These are phyloP conservation scores for Aureobasidium lini DNA, from an alignment of 2,329 filamentous ascomycete species.

Conservation along the genomic window DNA sequence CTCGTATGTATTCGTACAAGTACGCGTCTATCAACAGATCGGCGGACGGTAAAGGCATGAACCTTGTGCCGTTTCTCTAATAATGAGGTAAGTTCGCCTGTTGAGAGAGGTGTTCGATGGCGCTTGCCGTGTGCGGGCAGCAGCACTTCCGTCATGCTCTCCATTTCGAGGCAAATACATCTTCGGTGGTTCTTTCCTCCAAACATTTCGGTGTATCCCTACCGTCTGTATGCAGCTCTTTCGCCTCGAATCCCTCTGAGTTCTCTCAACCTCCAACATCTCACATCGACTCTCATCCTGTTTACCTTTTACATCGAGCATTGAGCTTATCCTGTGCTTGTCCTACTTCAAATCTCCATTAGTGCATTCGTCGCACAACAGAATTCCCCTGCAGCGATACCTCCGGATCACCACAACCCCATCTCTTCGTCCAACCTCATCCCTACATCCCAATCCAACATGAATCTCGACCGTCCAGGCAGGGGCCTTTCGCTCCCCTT, in stretches of 20 bases:
- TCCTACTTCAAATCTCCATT: not conserved
- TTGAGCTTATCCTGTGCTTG: constrained; percentile 3
- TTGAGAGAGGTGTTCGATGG: not conserved
- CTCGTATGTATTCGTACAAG: not conserved
- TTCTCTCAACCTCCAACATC: constrained; percentile 1
- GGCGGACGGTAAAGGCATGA: not conserved
- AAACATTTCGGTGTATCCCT: not conserved
- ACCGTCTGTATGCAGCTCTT: constrained; percentile 3
- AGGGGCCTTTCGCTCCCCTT: constrained; percentile 32
- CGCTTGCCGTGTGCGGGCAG: constrained; percentile 7
- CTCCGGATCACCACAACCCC: not conserved
- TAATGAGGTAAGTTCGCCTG: not conserved
- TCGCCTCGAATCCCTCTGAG: not conserved
- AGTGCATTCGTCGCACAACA: not conserved
- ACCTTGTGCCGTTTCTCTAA: constrained; percentile 3
- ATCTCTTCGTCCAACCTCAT: not conserved
- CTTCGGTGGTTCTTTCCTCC: not conserved
- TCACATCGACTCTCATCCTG: not conserved
- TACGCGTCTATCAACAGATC: not conserved
- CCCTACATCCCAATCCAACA: constrained; percentile 19
- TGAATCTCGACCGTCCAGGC: constrained; percentile 33
- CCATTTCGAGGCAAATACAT: not conserved
- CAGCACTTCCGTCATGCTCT: not conserved
- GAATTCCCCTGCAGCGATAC: constrained; percentile 7
- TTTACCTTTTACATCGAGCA: not conserved